Conservation (phyloP, 805 yeast genomes). For the Saturnispora besseyi region DNA sequence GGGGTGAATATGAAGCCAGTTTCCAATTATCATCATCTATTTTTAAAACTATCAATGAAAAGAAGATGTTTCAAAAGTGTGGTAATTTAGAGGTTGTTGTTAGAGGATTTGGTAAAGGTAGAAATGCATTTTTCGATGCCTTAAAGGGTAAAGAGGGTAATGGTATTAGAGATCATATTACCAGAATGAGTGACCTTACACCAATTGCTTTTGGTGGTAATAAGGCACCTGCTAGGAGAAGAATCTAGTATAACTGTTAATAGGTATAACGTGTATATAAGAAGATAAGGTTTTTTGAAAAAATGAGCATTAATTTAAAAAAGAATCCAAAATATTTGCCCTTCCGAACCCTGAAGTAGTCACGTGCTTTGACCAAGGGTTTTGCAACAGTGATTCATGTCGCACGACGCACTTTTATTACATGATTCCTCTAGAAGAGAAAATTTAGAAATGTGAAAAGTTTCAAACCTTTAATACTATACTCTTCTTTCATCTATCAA, state of each 20-base stretch:
- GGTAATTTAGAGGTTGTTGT: slow-evolving; percentile 68
- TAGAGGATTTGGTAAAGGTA: slow-evolving; percentile 80
- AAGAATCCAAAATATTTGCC: background rate
- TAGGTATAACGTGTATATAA: slow-evolving; percentile 1
- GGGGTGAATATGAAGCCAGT: slow-evolving; percentile 90
- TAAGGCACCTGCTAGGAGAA: slow-evolving; percentile 72
- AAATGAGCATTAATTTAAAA: background rate
- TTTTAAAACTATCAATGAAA: slow-evolving; percentile 61
- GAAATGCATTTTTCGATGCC: slow-evolving; percentile 78
- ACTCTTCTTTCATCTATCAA: slow-evolving; percentile 5
- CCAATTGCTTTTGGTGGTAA: slow-evolving; percentile 88
- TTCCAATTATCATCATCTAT: slow-evolving; percentile 73
- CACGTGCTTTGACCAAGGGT: slow-evolving; percentile 12
- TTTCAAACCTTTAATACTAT: background rate
- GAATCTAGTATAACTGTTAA: slow-evolving; percentile 31
- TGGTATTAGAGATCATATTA: slow-evolving; percentile 53
- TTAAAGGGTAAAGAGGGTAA: slow-evolving; percentile 84
- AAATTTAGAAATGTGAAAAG: background rate
- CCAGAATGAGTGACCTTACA: slow-evolving; percentile 70
- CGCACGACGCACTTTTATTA: slow-evolving; percentile 7
- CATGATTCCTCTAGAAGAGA: background rate
- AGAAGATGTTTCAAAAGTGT: slow-evolving; percentile 24
- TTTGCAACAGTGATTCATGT: slow-evolving; percentile 11
- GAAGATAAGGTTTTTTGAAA: background rate
- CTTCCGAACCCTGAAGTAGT: background rate